Evolutionary conservation across 768 basidiomycete genomes (phyloP), one percentile per base, ranked within the genome.

Genomic region (Mycena rebaudengoi): DNA sequence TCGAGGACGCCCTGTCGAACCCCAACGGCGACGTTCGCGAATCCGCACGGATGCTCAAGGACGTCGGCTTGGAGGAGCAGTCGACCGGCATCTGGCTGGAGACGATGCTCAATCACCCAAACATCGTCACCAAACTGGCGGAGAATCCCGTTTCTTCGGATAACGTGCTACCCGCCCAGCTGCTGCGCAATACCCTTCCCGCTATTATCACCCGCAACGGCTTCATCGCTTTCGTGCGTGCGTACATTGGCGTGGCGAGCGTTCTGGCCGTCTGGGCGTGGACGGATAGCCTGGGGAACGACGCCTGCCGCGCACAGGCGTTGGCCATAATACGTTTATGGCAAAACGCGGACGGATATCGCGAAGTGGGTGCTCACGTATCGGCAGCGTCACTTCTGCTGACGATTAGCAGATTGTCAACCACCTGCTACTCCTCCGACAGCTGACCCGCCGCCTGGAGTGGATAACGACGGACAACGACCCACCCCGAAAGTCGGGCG

Each of bases 211-310:
- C 84, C 4, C 86, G 88, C 70, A 81, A 81, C 26, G 87, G 88
- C 45, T 91, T 93, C 65, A 73, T 92, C 18, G 76, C 81, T 0
- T 89, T 91, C 63, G 79, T 91, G 11, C 83, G 89, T 60, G 89
- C 89, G 0, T 87, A 85, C 64, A 76, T 93, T 46, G 92, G 92
- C 1, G 82, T 93, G 8, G 82, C 88, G 3, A 81, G 83, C 51
- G 86, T 92, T 14, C 75, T 94, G 14, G 87, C 87, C 2, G 89
- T 91, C 32, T 89, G 89, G 70, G 89, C 91, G 4, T 95, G 91
- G 90, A 86, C 92, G 13, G 92, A 94, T 68, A 91, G 91, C 72
- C 77, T 91, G 20, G 89, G 88, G 1, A 85, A 88, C 56, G 83
- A 86, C 59, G 75, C 76, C 13, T 90, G 89, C 69, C 83, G 90